phyloP scores from a whole-genome alignment of 2,329 filamentous ascomycete genomes.

The Colletotrichum sp. region DNA sequence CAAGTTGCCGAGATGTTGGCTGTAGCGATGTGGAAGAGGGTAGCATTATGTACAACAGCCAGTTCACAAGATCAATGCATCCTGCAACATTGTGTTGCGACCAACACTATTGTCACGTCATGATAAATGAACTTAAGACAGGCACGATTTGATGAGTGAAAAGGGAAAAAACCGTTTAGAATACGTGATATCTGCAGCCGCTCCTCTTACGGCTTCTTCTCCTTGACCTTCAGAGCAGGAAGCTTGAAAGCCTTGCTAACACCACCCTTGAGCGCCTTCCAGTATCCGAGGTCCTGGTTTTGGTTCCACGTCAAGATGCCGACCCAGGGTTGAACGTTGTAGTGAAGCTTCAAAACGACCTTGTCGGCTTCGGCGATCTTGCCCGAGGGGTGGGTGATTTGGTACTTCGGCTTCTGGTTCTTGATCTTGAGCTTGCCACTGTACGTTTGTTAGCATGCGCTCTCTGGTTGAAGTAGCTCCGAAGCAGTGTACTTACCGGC shows the following conservation, averaged over 20 bases:
- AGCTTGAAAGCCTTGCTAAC: constrained; percentile 68
- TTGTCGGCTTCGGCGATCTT: constrained; percentile 76
- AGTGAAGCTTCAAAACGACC: constrained; percentile 82
- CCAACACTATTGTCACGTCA: neutral
- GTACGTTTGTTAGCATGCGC: constrained; percentile 3
- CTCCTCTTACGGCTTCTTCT: constrained; percentile 25
- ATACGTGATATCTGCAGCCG: neutral
- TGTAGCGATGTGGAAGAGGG: neutral
- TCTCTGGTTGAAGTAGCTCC: constrained; percentile 15
- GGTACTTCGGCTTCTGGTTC: constrained; percentile 94
- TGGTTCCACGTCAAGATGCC: constrained; percentile 85
- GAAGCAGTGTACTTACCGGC: constrained; percentile 45
- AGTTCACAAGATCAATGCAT: neutral
- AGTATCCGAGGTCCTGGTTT: constrained; percentile 58
- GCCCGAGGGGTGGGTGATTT: constrained; percentile 88
- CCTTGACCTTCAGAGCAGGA: constrained; percentile 69
- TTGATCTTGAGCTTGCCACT: constrained; percentile 78
- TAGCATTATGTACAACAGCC: neutral
- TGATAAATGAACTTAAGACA: neutral
- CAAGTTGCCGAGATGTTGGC: neutral
- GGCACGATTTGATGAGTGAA: neutral
- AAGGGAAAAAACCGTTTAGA: neutral
- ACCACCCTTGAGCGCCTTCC: constrained; percentile 71
- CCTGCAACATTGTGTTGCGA: neutral
- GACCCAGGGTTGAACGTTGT: constrained; percentile 98